Evolutionary conservation across 257 asterid species (phyloP).

Genomic region (Solanum pinnatisectum): DNA sequence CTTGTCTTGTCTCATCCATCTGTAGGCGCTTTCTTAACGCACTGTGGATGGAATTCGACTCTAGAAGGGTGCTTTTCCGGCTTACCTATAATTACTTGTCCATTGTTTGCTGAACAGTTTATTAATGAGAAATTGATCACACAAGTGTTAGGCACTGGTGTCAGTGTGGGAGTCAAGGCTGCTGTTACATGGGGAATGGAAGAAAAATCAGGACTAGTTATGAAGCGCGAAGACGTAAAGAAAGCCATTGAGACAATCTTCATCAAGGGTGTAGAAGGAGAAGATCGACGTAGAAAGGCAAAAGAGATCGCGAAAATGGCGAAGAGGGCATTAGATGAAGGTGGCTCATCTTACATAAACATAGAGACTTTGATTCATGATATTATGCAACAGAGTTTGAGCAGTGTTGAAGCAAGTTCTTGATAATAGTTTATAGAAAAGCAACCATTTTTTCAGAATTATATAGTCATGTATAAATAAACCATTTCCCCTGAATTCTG

Average conservation of each 20-base stretch:
- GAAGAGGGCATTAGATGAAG: constrained; percentile 22
- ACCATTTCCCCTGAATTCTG: background rate
- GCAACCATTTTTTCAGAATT: background rate
- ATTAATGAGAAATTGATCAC: constrained; percentile 55
- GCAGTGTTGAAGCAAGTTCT: background rate
- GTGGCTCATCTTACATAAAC: constrained; percentile 40
- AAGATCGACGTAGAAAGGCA: constrained; percentile 27
- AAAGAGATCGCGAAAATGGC: constrained; percentile 29
- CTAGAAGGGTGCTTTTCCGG: constrained; percentile 66
- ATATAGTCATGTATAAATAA: background rate
- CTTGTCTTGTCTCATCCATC: constrained; percentile 57
- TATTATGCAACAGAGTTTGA: constrained; percentile 6
- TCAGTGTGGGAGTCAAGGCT: constrained; percentile 56
- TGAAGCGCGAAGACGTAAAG: constrained; percentile 30
- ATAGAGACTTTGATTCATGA: constrained; percentile 36
- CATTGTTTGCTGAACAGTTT: constrained; percentile 75
- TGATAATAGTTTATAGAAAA: background rate
- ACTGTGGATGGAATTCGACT: constrained; percentile 90
- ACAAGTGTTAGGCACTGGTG: constrained; percentile 41
- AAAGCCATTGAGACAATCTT: constrained; percentile 33
- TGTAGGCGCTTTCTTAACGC: constrained; percentile 55
- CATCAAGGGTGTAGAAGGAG: constrained; percentile 33
- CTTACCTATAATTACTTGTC: constrained; percentile 71
- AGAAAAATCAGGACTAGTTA: constrained; percentile 50
- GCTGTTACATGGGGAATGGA: constrained; percentile 76